These are phyloP conservation scores for Sporisorium exsertum DNA, from an alignment of 1,284 basidiomycete species.

Conservation along the genomic window DNA sequence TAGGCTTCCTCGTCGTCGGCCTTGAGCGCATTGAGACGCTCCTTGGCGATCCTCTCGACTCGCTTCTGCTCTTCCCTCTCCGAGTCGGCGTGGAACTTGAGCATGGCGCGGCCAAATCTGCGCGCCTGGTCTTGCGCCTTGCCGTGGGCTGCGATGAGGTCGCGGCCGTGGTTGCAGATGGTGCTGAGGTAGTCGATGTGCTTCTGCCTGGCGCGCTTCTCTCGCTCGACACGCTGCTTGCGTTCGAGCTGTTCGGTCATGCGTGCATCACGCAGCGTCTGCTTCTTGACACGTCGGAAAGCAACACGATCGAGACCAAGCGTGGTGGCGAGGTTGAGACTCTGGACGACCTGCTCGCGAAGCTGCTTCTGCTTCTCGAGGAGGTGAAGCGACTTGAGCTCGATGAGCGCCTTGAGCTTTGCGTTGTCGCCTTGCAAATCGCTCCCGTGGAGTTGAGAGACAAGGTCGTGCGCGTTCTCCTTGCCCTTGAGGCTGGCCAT, in stretches of 20 bases:
- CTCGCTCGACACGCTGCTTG: constrained; percentile 90
- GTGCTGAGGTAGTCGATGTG: constrained; percentile 92
- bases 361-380: constrained; percentile 89
- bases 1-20: constrained; percentile 99
- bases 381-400: constrained; percentile 91
- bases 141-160: constrained; percentile 77
- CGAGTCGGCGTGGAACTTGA: constrained; percentile 72
- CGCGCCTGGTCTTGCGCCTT: constrained; percentile 70
- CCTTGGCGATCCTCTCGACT: constrained; percentile 94
- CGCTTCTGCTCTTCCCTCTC: constrained; percentile 75
- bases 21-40: constrained; percentile 97
- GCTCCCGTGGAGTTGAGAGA: constrained; percentile 28
- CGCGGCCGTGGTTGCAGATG: constrained; percentile 87
- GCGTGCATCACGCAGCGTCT: constrained; percentile 87
- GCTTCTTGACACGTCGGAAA: constrained; percentile 88
- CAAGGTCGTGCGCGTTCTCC: constrained; percentile 39
- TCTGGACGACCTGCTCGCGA: constrained; percentile 86
- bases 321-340: constrained; percentile 88
- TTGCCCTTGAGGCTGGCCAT: constrained; percentile 48
- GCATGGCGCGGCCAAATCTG: constrained; percentile 72
- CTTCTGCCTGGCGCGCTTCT: constrained; percentile 93
- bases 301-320: constrained; percentile 88
- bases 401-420: constrained; percentile 90
- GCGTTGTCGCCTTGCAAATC: constrained; percentile 72
- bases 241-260: constrained; percentile 90